phyloP scores from a whole-genome alignment of 371 early-diverging fungal genomes.

The Mucor indicus region DNA sequence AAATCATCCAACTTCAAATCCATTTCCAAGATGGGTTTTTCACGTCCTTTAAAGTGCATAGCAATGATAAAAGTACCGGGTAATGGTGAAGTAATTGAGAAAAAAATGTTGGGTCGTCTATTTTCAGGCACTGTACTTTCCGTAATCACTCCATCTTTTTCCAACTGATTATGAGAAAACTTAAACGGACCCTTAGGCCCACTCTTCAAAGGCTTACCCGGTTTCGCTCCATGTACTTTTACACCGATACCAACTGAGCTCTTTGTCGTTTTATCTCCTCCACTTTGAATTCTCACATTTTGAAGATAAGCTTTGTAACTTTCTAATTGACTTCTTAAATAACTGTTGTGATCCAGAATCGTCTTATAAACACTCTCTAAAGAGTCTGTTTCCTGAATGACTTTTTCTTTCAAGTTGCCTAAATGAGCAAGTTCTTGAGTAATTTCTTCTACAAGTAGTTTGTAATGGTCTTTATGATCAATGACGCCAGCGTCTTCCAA shows the following conservation, averaged over 20 bases:
- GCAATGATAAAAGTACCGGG: slow-evolving; percentile 89
- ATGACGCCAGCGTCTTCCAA: slow-evolving; percentile 72
- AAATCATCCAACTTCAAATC: slow-evolving; percentile 93
- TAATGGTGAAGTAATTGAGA: slow-evolving; percentile 86
- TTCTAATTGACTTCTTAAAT: slow-evolving; percentile 84
- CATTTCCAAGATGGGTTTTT: slow-evolving; percentile 94
- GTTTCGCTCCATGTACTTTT: slow-evolving; percentile 30
- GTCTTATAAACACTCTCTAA: slow-evolving; percentile 86
- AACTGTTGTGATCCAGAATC: slow-evolving; percentile 93
- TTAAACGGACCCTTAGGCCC: slow-evolving; percentile 64
- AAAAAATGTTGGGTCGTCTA: slow-evolving; percentile 85
- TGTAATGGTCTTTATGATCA: slow-evolving; percentile 65
- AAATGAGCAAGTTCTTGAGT: slow-evolving; percentile 79
- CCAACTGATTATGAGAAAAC: slow-evolving; percentile 81
- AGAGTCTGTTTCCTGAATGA: slow-evolving; percentile 73
- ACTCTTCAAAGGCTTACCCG: slow-evolving; percentile 34
- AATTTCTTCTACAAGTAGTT: slow-evolving; percentile 81
- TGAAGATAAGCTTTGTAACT: slow-evolving; percentile 93
- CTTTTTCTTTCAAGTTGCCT: slow-evolving; percentile 80
- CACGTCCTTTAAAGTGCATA: slow-evolving; percentile 86
- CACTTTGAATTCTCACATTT: slow-evolving; percentile 89
- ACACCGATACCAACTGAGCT: slow-evolving; percentile 48
- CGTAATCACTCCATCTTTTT: slow-evolving; percentile 87
- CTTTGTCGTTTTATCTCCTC: slow-evolving; percentile 48
- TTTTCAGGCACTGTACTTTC: slow-evolving; percentile 92